Conservation (phyloP, 2,329 filamentous ascomycete genomes). For the Fusarium graminum region DNA sequence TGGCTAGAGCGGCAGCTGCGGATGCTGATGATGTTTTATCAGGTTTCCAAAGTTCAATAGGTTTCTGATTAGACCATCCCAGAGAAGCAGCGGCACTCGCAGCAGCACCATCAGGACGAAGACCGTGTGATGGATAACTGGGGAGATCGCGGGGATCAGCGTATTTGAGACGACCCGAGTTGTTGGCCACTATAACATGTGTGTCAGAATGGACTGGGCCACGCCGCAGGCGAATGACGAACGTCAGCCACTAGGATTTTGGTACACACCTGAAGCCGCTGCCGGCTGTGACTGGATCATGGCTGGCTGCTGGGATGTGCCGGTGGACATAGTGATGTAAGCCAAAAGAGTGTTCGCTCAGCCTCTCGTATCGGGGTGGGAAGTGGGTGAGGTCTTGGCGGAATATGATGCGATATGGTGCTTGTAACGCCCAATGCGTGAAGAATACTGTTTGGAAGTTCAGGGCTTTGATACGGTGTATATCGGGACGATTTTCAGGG, state of each 20-base stretch:
- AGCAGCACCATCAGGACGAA: slow-evolving; percentile 69
- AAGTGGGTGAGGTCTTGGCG: slow-evolving; percentile 22
- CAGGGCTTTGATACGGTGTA: slow-evolving; percentile 11
- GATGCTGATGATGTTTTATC: slow-evolving; percentile 66
- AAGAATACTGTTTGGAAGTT: slow-evolving; percentile 15
- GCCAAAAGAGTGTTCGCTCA: slow-evolving; percentile 24
- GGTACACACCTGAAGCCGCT: slow-evolving; percentile 45
- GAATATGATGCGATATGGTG: slow-evolving; percentile 7
- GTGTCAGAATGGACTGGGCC: slow-evolving; percentile 29
- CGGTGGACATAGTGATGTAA: slow-evolving; percentile 37
- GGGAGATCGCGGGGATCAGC: slow-evolving; percentile 79
- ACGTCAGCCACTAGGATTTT: slow-evolving; percentile 19
- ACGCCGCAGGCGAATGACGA: slow-evolving; percentile 27
- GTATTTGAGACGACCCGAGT: slow-evolving; percentile 71
- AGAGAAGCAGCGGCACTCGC: slow-evolving; percentile 81
- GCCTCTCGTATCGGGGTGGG: slow-evolving; percentile 38
- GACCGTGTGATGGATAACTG: slow-evolving; percentile 77
- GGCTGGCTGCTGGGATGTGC: slow-evolving; percentile 43
- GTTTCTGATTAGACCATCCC: slow-evolving; percentile 77
- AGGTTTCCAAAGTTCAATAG: slow-evolving; percentile 75
- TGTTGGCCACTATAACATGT: slow-evolving; percentile 45
- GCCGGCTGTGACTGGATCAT: slow-evolving; percentile 48
- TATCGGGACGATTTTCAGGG: slow-evolving; percentile 20
- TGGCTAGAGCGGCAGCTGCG: slow-evolving; percentile 59
- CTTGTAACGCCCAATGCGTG: slow-evolving; percentile 2